These are phyloP conservation scores for Cyberlindnera samutprakarnensis DNA, from an alignment of 805 yeast species.

Conservation along the genomic window DNA sequence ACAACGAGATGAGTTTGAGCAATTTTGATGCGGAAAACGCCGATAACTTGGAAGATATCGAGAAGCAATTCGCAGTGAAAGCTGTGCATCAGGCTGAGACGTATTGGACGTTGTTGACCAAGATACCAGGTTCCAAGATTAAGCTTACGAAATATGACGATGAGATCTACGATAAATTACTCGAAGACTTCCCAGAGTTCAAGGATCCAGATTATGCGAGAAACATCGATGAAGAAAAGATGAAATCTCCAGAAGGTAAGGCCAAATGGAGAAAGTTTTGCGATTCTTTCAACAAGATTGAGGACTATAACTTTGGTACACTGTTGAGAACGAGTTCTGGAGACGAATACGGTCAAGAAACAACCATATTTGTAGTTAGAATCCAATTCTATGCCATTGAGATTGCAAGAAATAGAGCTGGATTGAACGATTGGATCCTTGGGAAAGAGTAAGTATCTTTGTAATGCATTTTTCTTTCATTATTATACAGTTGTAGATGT, in stretches of 20 bases:
- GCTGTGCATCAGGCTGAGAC: constrained; percentile 95
- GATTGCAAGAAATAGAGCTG: constrained; percentile 84
- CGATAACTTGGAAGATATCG: constrained; percentile 92
- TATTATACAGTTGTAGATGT: no score
- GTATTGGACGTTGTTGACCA: constrained; percentile 75
- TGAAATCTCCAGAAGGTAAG: constrained; percentile 77
- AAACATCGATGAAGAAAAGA: constrained; percentile 62
- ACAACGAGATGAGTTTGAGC: constrained; percentile 1
- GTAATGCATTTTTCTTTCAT: no score
- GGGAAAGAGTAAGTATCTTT: constrained; percentile 22
- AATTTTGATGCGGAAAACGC: constrained; percentile 80
- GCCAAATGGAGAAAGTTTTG: constrained; percentile 87
- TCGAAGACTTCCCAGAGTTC: constrained; percentile 85
- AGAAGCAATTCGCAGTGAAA: constrained; percentile 95
- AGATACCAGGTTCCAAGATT: constrained; percentile 72
- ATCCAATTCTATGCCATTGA: constrained; percentile 94
- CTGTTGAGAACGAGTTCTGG: constrained; percentile 66
- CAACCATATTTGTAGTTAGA: constrained; percentile 85
- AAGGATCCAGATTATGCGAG: constrained; percentile 49
- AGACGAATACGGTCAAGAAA: constrained; percentile 73
- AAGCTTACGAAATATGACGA: constrained; percentile 68
- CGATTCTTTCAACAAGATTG: constrained; percentile 76
- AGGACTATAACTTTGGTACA: constrained; percentile 94
- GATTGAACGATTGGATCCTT: constrained; percentile 84
- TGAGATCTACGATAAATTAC: constrained; percentile 52